phyloP scores from a whole-genome alignment of 2,329 filamentous ascomycete genomes.

The Drechslerella stenobrocha region DNA sequence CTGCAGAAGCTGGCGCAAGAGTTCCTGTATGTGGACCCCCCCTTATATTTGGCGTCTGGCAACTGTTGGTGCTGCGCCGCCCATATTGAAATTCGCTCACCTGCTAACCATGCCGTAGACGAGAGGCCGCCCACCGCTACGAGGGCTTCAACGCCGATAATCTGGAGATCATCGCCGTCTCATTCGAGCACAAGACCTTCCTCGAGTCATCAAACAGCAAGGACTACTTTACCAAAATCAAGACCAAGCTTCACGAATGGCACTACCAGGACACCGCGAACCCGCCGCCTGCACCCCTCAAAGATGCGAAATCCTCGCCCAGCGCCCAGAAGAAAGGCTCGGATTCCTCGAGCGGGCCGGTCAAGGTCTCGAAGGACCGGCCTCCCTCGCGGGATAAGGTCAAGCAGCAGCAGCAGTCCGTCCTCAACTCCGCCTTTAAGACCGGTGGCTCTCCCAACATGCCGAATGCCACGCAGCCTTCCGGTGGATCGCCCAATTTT shows the following conservation, averaged over 20 bases:
- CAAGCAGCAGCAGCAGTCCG: conserved; percentile 29
- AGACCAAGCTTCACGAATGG: conserved; percentile 52
- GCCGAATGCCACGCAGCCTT: conserved; percentile 33
- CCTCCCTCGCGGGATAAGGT: conserved; percentile 39
- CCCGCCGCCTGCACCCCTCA: conserved; percentile 38
- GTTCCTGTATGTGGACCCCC: conserved; percentile 47
- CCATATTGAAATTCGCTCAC: conserved; percentile 35
- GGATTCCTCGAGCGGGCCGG: conserved; percentile 29
- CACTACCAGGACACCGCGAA: conserved; percentile 48
- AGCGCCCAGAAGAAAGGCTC: conserved; percentile 33
- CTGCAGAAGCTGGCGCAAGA: conserved; percentile 50
- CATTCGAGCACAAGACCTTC: conserved; percentile 52
- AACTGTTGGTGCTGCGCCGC: conserved; percentile 21
- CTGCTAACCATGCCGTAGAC: conserved; percentile 36
- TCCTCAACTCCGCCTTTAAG: conserved; percentile 39
- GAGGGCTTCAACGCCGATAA: conserved; percentile 51
- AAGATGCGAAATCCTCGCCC: conserved; percentile 38
- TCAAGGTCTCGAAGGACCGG: conserved; percentile 44
- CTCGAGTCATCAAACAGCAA: conserved; percentile 50
- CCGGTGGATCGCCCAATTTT: conserved; percentile 41
- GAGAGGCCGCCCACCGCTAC: conserved; percentile 50
- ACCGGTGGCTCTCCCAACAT: conserved; percentile 32
- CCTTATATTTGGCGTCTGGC: neutral
- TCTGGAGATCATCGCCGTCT: conserved; percentile 52
- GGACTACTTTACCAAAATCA: conserved; percentile 51